These are phyloP conservation scores for Beauveria sp. DNA, from an alignment of 2,329 filamentous ascomycete genomes.

Conservation along the genomic window DNA sequence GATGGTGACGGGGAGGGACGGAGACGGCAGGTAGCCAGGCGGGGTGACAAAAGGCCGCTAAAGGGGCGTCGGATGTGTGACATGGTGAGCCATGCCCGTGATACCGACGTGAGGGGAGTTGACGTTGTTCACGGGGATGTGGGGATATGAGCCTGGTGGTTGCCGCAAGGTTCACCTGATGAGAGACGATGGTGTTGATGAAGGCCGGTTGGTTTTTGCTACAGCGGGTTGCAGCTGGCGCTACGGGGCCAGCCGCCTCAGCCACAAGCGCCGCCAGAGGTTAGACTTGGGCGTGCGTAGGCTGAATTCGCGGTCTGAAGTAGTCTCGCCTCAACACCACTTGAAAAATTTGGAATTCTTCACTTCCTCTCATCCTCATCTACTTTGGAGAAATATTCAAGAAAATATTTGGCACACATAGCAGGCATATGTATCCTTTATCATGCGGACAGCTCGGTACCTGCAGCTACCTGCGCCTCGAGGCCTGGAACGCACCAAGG, in stretches of 20 bases:
- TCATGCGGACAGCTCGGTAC: no score
- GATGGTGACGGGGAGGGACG: neutral
- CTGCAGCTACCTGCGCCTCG: no score
- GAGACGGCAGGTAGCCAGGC: neutral
- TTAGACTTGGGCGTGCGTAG: no score
- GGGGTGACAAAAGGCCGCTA: neutral
- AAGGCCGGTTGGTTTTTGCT: neutral
- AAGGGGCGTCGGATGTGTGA: neutral
- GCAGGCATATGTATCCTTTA: no score
- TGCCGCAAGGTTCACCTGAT: neutral
- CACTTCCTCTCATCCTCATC: no score
- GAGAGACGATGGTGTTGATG: neutral
- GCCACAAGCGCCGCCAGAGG: neutral
- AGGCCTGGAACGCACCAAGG: no score
- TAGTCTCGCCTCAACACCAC: no score
- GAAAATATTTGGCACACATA: no score
- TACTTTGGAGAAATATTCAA: no score
- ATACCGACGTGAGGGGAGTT: neutral
- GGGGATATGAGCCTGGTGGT: neutral
- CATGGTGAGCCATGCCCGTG: slow-evolving; percentile 5
- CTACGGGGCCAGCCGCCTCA: neutral
- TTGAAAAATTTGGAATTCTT: no score
- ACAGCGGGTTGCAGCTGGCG: no score
- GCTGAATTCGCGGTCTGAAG: no score
- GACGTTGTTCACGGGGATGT: neutral